phyloP scores from a whole-genome alignment of 1,284 basidiomycete genomes.

The Ceratobasidium sp. region DNA sequence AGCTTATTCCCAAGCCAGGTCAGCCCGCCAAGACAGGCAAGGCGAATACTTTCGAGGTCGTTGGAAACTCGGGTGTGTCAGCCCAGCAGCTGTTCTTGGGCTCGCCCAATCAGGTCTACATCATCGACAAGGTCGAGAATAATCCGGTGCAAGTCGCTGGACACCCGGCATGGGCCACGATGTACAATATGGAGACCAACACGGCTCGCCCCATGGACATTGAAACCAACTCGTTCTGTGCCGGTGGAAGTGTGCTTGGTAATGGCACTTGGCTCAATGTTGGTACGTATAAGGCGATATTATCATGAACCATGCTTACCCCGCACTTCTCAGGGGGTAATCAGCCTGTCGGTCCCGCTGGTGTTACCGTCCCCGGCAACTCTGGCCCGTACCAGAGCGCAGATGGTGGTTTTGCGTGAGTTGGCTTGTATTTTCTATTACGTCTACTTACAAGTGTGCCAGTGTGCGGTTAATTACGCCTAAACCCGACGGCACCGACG shows the following conservation, averaged over 20 bases:
- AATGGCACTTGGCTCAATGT: slow-evolving; percentile 42
- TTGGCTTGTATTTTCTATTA: not conserved
- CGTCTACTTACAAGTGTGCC: not conserved
- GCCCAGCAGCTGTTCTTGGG: slow-evolving; percentile 49
- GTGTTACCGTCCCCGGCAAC: slow-evolving; percentile 22
- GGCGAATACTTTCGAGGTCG: slow-evolving; percentile 49
- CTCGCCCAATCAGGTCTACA: slow-evolving; percentile 40
- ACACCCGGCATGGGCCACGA: slow-evolving; percentile 43
- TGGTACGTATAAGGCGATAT: slow-evolving; percentile 21
- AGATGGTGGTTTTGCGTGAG: slow-evolving; percentile 39
- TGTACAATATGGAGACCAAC: slow-evolving; percentile 53
- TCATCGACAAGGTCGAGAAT: slow-evolving; percentile 42
- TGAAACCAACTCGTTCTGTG: slow-evolving; percentile 48
- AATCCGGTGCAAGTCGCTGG: slow-evolving; percentile 41
- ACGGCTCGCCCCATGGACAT: slow-evolving; percentile 54
- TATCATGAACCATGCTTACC: not conserved
- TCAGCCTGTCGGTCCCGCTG: slow-evolving; percentile 37
- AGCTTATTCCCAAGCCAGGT: slow-evolving; percentile 33
- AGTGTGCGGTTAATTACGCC: slow-evolving; percentile 42
- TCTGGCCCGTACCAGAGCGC: slow-evolving; percentile 33
- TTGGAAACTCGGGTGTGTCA: slow-evolving; percentile 50
- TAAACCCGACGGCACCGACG: slow-evolving; percentile 47
- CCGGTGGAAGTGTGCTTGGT: slow-evolving; percentile 40
- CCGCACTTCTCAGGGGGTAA: slow-evolving; percentile 34
- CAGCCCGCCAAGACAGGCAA: slow-evolving; percentile 36